Evolutionary conservation across 106 monocot species (phyloP).

Genomic region (Narthecium ossifragum): DNA sequence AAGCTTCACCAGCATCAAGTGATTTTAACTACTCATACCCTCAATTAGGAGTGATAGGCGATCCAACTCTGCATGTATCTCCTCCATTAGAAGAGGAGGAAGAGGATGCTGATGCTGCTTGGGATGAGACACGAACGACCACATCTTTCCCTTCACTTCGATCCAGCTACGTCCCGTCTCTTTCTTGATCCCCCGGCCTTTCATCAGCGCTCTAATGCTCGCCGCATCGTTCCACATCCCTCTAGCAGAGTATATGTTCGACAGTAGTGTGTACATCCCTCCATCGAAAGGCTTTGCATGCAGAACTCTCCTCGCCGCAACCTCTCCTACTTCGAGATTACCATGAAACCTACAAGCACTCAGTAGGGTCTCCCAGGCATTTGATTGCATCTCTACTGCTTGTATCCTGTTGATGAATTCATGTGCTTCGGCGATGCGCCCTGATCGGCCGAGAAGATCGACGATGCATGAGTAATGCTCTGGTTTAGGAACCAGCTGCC

Average conservation of each 20-base stretch:
- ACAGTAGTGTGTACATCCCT: constrained; percentile 42
- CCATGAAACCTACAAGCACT: constrained; percentile 51
- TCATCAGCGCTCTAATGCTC: constrained; percentile 32
- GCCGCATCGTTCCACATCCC: constrained; percentile 48
- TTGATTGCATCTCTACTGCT: constrained; percentile 22
- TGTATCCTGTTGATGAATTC: constrained; percentile 31
- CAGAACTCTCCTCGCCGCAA: constrained; percentile 39
- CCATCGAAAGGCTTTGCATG: constrained; percentile 29
- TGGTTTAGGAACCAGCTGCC: constrained; percentile 33
- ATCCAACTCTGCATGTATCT: constrained; percentile 32
- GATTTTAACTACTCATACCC: no score
- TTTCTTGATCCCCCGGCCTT: constrained; percentile 35
- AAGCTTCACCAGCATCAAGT: no score
- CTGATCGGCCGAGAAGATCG: constrained; percentile 60
- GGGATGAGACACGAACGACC: constrained; percentile 36
- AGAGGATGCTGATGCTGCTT: constrained; percentile 24
- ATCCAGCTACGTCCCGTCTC: constrained; percentile 60
- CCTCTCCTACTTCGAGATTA: constrained; percentile 39
- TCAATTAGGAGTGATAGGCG: constrained; percentile 24
- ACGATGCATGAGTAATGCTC: constrained; percentile 60
- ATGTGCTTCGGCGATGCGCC: constrained; percentile 31
- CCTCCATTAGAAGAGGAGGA: constrained; percentile 16
- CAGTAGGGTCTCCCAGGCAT: constrained; percentile 66
- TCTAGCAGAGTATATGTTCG: constrained; percentile 57
- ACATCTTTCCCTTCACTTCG: constrained; percentile 41